Evolutionary conservation across 805 yeast species (phyloP).

Genomic region (Yarrowia bubula): DNA sequence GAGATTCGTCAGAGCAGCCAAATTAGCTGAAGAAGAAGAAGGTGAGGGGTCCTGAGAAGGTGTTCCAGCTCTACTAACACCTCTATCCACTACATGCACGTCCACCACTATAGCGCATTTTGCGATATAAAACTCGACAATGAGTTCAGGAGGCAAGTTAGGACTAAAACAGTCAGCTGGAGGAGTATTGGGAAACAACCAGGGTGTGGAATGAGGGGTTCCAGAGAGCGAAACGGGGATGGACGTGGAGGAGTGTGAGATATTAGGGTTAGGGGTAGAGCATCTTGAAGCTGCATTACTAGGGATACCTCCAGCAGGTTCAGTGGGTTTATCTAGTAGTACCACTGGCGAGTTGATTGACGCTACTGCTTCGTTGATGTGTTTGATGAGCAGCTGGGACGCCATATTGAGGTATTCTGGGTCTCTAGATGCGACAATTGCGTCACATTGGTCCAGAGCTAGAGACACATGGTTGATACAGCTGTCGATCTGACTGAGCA

Average conservation of each 20-base stretch:
- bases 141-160: constrained; percentile 12
- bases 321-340: neutral
- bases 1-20: constrained; percentile 2
- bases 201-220: neutral
- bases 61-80: constrained; percentile 3
- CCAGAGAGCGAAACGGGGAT: constrained; percentile 1
- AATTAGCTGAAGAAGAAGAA: neutral
- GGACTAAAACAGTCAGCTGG: constrained; percentile 12
- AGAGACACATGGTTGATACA: constrained; percentile 15
- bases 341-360: constrained; percentile 20
- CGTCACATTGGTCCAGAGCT: constrained; percentile 8
- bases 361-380: constrained; percentile 11
- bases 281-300: neutral
- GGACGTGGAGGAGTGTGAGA: constrained; percentile 12
- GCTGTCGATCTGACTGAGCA: constrained; percentile 5
- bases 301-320: constrained; percentile 11
- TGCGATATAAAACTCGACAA: constrained; percentile 26
- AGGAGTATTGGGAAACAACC: constrained; percentile 17
- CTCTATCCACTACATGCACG: constrained; percentile 11
- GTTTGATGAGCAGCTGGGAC: neutral
- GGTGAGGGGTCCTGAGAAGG: constrained; percentile 5
- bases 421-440: neutral
- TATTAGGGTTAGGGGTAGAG: constrained; percentile 7
- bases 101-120: constrained; percentile 17
- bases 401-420: neutral